phyloP scores from a whole-genome alignment of 2,329 filamentous ascomycete genomes.

The Orbilia blumenaviensis region DNA sequence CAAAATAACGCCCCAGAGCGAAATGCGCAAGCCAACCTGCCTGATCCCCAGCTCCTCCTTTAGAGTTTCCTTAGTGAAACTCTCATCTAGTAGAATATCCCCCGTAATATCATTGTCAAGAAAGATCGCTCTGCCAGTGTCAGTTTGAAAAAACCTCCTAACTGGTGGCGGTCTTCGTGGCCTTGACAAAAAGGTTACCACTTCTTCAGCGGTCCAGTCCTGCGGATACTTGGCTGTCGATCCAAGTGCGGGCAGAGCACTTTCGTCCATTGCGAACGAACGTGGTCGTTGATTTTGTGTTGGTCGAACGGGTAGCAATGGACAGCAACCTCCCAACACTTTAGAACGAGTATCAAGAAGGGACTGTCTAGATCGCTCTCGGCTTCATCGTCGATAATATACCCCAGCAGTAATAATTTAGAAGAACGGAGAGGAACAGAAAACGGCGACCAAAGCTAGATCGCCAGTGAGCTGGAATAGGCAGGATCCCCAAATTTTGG shows the following conservation, averaged over 20 bases:
- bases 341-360: not conserved
- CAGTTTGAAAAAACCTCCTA: not conserved
- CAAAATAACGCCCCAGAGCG: conserved; percentile 4
- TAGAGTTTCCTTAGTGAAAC: conserved; percentile 1
- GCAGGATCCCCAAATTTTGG: not conserved
- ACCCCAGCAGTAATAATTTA: too few species aligned
- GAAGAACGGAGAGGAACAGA: not conserved
- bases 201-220: conserved; percentile 28
- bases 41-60: not conserved
- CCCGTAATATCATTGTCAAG: conserved; percentile 33
- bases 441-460: too few species aligned
- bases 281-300: too few species aligned
- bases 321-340: too few species aligned
- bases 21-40: conserved; percentile 7
- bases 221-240: conserved; percentile 20
- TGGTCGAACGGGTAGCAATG: too few species aligned
- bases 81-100: not conserved
- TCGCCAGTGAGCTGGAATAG: not conserved
- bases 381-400: too few species aligned
- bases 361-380: too few species aligned
- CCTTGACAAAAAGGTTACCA: conserved; percentile 8
- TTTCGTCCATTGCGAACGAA: not conserved
- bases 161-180: not conserved
- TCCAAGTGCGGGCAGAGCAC: not conserved
- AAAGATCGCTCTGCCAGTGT: not conserved